phyloP scores from a whole-genome alignment of 345 rosid genomes.

The Durio zibethinus region DNA sequence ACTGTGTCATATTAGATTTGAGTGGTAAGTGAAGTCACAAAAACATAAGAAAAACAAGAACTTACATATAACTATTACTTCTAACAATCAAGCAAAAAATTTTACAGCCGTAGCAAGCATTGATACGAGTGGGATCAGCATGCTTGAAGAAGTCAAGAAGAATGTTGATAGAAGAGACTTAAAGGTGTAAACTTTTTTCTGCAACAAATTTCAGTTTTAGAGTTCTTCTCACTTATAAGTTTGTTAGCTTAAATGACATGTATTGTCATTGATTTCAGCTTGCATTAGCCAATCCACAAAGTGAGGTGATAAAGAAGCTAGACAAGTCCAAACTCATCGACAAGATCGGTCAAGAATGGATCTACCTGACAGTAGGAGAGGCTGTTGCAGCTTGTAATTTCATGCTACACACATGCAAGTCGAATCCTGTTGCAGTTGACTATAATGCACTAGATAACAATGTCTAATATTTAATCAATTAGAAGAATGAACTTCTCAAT shows the following conservation, averaged over 20 bases:
- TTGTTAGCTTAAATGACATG: background rate
- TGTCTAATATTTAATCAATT: background rate
- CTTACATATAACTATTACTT: background rate
- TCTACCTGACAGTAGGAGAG: constrained; percentile 74
- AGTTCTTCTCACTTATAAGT: background rate
- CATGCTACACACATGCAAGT: constrained; percentile 56
- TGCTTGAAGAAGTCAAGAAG: constrained; percentile 83
- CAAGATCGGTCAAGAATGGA: constrained; percentile 67
- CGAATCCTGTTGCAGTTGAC: constrained; percentile 28
- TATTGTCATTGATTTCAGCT: constrained; percentile 33
- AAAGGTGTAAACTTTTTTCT: constrained; percentile 41
- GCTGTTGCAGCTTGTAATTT: constrained; percentile 80
- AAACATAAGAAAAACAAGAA: background rate
- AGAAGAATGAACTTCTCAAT: background rate
- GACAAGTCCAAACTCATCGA: constrained; percentile 51
- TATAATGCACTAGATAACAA: background rate
- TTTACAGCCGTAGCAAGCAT: constrained; percentile 74
- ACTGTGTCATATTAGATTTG: constrained; percentile 72
- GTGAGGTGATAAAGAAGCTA: constrained; percentile 74
- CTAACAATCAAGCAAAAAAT: background rate
- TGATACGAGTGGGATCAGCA: constrained; percentile 90
- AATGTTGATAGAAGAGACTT: constrained; percentile 47
- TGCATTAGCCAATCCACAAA: constrained; percentile 55
- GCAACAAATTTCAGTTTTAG: background rate
- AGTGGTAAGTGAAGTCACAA: constrained; percentile 41